Evolutionary conservation across 306 rosid genomes (phyloP).

Genomic region (Geum urbanum): DNA sequence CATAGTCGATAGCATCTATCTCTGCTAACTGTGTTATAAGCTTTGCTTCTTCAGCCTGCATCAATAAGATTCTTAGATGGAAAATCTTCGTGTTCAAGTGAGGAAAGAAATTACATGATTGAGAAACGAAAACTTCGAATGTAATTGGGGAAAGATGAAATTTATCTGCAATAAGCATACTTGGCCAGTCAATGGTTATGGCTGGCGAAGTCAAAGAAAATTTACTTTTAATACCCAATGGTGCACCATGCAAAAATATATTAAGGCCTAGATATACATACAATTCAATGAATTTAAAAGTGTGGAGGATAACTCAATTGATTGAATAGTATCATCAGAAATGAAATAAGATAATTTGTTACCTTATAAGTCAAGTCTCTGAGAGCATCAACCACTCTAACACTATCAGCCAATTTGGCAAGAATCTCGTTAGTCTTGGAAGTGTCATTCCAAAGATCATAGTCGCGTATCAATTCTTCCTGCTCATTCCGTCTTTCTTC

Average conservation of each 20-base stretch:
- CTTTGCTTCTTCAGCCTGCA: constrained; percentile 85
- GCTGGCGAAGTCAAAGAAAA: background rate
- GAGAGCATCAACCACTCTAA: constrained; percentile 67
- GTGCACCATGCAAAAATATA: background rate
- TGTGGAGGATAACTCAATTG: background rate
- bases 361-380: constrained; percentile 80
- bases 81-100: constrained; percentile 13
- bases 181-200: background rate
- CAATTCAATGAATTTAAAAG: background rate
- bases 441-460: constrained; percentile 74
- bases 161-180: background rate
- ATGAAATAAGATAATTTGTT: constrained; percentile 11
- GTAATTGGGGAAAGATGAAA: background rate
- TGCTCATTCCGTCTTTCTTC: constrained; percentile 60
- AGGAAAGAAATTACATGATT: background rate
- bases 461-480: constrained; percentile 60
- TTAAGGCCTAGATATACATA: background rate
- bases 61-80: background rate
- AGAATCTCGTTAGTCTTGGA: constrained; percentile 63
- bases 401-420: constrained; percentile 64
- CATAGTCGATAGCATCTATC: constrained; percentile 58
- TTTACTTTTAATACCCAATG: background rate
- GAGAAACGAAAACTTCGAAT: background rate
- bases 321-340: background rate
- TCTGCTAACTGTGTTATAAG: constrained; percentile 68